phyloP scores from a whole-genome alignment of 257 asterid species.

The Avicennia marina region DNA sequence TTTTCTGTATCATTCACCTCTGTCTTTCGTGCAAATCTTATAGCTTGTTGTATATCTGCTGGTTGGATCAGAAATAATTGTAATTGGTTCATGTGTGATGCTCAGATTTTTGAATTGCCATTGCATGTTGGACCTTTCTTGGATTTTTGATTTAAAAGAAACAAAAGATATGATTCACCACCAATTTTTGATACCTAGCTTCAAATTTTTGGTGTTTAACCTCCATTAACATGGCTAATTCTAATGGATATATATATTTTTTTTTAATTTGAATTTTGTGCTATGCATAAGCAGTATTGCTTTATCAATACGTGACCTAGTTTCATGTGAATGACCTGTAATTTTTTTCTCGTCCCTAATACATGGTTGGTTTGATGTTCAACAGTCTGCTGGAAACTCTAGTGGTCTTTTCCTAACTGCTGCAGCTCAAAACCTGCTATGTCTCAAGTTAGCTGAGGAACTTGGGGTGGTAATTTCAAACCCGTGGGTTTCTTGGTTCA shows the following conservation, averaged over 20 bases:
- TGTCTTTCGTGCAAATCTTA: no score
- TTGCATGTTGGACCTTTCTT: no score
- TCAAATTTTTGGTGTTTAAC: no score
- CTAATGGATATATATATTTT: background rate
- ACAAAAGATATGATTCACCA: no score
- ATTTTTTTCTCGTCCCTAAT: slow-evolving; percentile 6
- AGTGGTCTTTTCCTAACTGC: slow-evolving; percentile 99
- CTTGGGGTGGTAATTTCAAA: slow-evolving; percentile 78
- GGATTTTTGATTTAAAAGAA: no score
- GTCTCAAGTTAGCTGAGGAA: slow-evolving; percentile 95
- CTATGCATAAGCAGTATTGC: background rate
- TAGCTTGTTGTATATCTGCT: no score
- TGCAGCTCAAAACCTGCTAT: slow-evolving; percentile 95
- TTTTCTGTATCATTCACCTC: no score
- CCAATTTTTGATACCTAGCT: no score
- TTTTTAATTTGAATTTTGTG: background rate
- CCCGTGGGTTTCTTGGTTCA: slow-evolving; percentile 98
- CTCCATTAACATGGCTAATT: background rate
- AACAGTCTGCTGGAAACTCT: slow-evolving; percentile 93
- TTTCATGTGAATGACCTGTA: slow-evolving; percentile 17
- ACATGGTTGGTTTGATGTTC: slow-evolving; percentile 27
- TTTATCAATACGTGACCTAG: slow-evolving; percentile 2
- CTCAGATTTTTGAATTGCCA: no score
- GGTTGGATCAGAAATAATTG: no score
- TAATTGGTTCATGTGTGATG: no score